Percentiles rank a stretch among this genome's conserved stretches.
Conservation (phyloP, 306 rosid genomes). For the Dalbergia cultrata region DNA sequence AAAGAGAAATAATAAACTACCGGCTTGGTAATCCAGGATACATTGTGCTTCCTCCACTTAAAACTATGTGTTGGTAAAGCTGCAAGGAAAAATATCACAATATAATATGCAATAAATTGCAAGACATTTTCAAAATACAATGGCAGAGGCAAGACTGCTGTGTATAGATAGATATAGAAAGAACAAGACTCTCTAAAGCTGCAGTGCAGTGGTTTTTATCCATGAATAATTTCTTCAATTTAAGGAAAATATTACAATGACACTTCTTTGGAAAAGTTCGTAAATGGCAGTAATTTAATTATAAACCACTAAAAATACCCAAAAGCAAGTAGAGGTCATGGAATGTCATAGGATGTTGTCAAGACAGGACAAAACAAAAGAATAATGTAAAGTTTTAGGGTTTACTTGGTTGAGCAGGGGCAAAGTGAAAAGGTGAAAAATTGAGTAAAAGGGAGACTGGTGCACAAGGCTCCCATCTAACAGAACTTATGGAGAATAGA, state of each 20-base stretch:
- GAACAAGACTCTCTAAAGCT: constrained; percentile 16
- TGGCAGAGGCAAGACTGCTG: constrained; percentile 15
- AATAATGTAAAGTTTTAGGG: constrained; percentile 22
- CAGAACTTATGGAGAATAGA: too few species aligned
- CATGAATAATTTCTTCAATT: constrained; percentile 44
- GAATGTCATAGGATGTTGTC: constrained; percentile 1
- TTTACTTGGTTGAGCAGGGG: constrained; percentile 19
- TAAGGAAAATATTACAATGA: constrained; percentile 22
- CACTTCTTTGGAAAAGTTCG: constrained; percentile 28
- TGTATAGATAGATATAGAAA: constrained; percentile 23
- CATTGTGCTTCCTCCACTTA: constrained; percentile 99
- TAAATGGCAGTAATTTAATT: constrained; percentile 26
- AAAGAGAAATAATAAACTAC: constrained; percentile 61
- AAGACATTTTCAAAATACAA: constrained; percentile 37
- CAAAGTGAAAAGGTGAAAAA: background rate
- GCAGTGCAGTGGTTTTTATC: constrained; percentile 26
- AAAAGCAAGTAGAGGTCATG: constrained; percentile 18
- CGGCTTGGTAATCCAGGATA: constrained; percentile 99
- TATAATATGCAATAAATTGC: constrained; percentile 39
- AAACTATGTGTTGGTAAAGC: constrained; percentile 98
- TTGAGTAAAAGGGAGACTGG: too few species aligned
- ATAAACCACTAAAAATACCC: constrained; percentile 36
- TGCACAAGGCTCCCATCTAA: too few species aligned
- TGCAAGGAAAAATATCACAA: constrained; percentile 56
- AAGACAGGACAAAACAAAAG: constrained; percentile 15